phyloP scores from a whole-genome alignment of 805 yeast genomes.

The Wickerhamomyces subpelliculosus region DNA sequence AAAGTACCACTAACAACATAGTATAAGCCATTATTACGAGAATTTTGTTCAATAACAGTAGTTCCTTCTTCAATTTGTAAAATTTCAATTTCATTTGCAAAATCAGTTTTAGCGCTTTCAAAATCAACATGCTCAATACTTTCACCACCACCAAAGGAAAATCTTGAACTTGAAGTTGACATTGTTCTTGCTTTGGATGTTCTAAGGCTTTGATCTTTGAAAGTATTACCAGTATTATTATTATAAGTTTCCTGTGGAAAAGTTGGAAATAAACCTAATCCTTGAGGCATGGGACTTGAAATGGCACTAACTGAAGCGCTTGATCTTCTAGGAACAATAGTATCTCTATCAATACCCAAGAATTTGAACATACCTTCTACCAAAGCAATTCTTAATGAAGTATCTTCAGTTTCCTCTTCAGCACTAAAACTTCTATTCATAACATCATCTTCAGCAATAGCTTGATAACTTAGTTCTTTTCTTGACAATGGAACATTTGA shows the following conservation, averaged over 20 bases:
- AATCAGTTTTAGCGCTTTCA: conserved; percentile 46
- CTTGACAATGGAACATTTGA: conserved; percentile 73
- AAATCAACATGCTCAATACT: conserved; percentile 29
- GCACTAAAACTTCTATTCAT: conserved; percentile 39
- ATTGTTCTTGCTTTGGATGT: conserved; percentile 9
- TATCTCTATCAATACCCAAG: conserved; percentile 52
- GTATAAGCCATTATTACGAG: conserved; percentile 65
- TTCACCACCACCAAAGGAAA: conserved; percentile 16
- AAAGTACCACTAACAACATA: conserved; percentile 76
- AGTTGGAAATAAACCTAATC: conserved; percentile 8
- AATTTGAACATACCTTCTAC: conserved; percentile 64
- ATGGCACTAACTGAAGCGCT: conserved; percentile 14
- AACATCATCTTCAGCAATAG: conserved; percentile 15
- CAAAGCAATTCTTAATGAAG: conserved; percentile 53
- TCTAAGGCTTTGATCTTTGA: too few species aligned
- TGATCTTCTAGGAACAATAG: conserved; percentile 18
- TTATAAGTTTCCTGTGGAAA: conserved; percentile 4
- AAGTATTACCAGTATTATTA: conserved; percentile 1
- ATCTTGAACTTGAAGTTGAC: conserved; percentile 17
- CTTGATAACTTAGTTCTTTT: conserved; percentile 11
- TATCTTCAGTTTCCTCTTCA: conserved; percentile 68
- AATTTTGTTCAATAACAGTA: conserved; percentile 54
- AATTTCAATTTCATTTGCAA: conserved; percentile 55
- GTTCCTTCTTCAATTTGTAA: conserved; percentile 45
- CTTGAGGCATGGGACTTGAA: conserved; percentile 14